These are phyloP conservation scores for Hyaloperonospora arabidopsidis DNA, from an alignment of 352 stramenopile genomes.

Conservation along the genomic window DNA sequence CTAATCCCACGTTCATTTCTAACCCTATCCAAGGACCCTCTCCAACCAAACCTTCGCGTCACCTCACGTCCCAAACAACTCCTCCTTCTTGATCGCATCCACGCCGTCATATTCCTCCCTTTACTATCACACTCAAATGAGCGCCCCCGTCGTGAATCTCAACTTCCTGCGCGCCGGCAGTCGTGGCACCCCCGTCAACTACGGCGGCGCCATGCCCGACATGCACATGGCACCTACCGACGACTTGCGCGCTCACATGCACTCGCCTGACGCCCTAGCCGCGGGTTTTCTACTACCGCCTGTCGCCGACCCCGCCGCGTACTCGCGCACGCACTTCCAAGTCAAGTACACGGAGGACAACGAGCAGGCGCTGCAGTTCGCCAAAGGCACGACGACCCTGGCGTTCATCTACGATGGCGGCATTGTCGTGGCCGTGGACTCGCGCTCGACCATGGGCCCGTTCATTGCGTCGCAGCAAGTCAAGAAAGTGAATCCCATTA, in stretches of 20 bases:
- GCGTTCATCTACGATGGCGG: conserved; percentile 99
- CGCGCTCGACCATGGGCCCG: conserved; percentile 95
- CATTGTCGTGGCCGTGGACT: conserved; percentile 99
- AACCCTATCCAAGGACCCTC: too few relatives aligned
- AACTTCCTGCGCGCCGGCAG: conserved; percentile 65
- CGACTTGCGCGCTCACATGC: conserved; percentile 26
- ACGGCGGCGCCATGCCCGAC: conserved; percentile 72
- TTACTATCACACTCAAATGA: conserved; percentile 10
- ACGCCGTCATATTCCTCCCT: too few relatives aligned
- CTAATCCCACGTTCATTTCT: too few relatives aligned
- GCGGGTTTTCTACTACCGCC: conserved; percentile 67
- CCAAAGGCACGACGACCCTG: conserved; percentile 99
- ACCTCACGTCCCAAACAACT: too few relatives aligned
- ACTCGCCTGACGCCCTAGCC: conserved; percentile 25
- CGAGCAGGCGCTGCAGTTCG: conserved; percentile 93
- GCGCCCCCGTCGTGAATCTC: conserved; percentile 46
- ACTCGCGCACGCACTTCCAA: conserved; percentile 94
- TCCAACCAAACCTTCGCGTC: too few relatives aligned
- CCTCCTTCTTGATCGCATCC: too few relatives aligned
- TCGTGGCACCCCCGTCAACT: conserved; percentile 51
- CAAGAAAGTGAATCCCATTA: conserved; percentile 99
- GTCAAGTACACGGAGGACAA: conserved; percentile 95
- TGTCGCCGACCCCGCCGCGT: conserved; percentile 88
- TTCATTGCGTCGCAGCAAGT: conserved; percentile 99
- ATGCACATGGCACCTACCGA: conserved; percentile 40